Percentiles rank a stretch among this genome's conserved stretches.
Conservation (phyloP, 1,284 basidiomycete species). For the Ustilago loliicola region DNA sequence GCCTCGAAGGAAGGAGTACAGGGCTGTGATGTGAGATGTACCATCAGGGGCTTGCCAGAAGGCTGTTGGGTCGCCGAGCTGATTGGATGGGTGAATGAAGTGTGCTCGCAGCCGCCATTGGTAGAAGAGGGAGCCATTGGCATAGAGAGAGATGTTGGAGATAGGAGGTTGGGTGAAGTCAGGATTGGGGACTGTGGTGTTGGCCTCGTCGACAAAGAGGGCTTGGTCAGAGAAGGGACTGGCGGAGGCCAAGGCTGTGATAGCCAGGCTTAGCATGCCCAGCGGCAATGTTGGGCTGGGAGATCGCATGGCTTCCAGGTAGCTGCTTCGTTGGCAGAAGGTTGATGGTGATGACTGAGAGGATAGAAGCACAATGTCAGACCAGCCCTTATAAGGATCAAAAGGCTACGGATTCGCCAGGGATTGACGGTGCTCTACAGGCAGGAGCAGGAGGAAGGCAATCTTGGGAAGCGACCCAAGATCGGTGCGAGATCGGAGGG, state of each 20-base stretch:
- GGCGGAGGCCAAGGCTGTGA: not conserved
- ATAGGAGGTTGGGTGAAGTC: slow-evolving; percentile 36
- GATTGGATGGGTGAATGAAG: slow-evolving; percentile 45
- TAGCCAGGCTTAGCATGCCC: not conserved
- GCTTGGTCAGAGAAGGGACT: not conserved
- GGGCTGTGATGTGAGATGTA: slow-evolving; percentile 30
- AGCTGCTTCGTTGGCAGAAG: not conserved
- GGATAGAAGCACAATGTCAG: not conserved
- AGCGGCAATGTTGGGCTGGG: not conserved
- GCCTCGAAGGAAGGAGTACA: slow-evolving; percentile 34
- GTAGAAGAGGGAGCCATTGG: slow-evolving; percentile 38
- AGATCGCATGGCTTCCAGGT: slow-evolving; percentile 11
- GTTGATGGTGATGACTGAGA: not conserved
- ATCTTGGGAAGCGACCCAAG: not conserved
- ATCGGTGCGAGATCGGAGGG: slow-evolving; percentile 1
- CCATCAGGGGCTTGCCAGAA: slow-evolving; percentile 32
- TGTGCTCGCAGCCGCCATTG: slow-evolving; percentile 46
- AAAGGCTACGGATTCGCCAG: not conserved
- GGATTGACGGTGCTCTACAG: not conserved
- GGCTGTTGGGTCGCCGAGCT: slow-evolving; percentile 43
- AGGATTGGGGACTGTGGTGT: slow-evolving; percentile 8
- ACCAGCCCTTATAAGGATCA: not conserved
- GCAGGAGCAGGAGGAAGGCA: not conserved
- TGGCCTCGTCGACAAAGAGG: not conserved
- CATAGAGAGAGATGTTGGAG: slow-evolving; percentile 32